These are phyloP conservation scores for Physcia stellaris DNA, from an alignment of 495 filamentous ascomycete species.

Conservation along the genomic window DNA sequence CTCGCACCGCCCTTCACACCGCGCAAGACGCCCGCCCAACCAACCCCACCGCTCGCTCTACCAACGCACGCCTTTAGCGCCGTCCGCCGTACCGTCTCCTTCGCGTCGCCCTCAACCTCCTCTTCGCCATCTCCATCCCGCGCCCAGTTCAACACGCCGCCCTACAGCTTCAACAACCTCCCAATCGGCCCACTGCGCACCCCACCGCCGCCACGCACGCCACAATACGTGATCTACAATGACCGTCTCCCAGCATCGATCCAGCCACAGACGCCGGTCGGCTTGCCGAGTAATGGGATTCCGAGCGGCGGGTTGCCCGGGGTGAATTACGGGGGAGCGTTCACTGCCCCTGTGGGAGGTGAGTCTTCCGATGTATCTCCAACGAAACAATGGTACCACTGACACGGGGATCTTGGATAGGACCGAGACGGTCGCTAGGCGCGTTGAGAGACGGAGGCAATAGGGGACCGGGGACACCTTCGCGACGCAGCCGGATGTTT, in stretches of 20 bases:
- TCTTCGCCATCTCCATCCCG: conserved; percentile 7
- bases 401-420: too few relatives aligned
- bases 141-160: neutral
- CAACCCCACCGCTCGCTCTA: conserved; percentile 15
- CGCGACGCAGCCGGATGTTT: neutral
- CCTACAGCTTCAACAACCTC: conserved; percentile 3
- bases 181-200: neutral
- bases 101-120: conserved; percentile 4
- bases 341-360: conserved; percentile 9
- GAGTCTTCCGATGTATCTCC: neutral
- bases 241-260: conserved; percentile 32
- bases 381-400: too few relatives aligned
- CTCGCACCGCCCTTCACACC: conserved; percentile 1
- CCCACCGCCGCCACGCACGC: neutral
- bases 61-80: conserved; percentile 26
- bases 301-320: too few relatives aligned
- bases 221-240: conserved; percentile 28
- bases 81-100: conserved; percentile 12
- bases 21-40: conserved; percentile 9
- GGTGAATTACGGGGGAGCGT: conserved; percentile 4
- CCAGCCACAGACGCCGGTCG: conserved; percentile 42
- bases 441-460: neutral
- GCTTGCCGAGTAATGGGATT: conserved; percentile 23
- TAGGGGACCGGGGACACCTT: neutral
- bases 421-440: too few relatives aligned